These are phyloP conservation scores for Persicaria tinctoria DNA, from an alignment of 148 eudicot genomes.

Conservation along the genomic window DNA sequence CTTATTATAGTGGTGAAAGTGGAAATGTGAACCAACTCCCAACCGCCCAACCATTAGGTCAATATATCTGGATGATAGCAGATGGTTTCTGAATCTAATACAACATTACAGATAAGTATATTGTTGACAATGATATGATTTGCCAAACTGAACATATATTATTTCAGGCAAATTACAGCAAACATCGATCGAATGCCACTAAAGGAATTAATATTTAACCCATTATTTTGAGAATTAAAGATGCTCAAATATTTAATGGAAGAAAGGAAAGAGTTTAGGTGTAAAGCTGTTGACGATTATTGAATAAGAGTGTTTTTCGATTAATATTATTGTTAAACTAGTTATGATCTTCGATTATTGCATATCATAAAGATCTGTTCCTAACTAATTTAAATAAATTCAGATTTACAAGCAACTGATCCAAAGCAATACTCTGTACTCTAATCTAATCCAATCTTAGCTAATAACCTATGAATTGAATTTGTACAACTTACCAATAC, in stretches of 20 bases:
- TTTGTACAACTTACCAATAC: slow-evolving; percentile 54
- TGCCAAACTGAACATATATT: neutral
- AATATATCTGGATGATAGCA: neutral
- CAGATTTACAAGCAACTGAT: too few relatives aligned
- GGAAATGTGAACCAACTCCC: slow-evolving; percentile 9
- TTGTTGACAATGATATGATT: neutral
- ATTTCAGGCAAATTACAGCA: neutral
- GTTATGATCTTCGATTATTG: too few relatives aligned
- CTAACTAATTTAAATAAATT: too few relatives aligned
- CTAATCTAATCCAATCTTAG: too few relatives aligned
- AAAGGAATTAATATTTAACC: neutral
- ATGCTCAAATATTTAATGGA: slow-evolving; percentile 1
- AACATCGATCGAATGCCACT: neutral
- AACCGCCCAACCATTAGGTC: neutral
- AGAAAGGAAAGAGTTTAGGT: neutral
- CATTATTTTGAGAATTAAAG: neutral
- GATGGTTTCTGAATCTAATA: neutral
- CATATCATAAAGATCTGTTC: neutral
- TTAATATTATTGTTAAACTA: neutral
- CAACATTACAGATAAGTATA: neutral
- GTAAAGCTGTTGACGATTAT: neutral
- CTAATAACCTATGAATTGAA: too few relatives aligned
- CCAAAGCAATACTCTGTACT: too few relatives aligned
- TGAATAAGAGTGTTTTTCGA: neutral
- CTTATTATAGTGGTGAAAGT: neutral